phyloP scores from a whole-genome alignment of 495 filamentous ascomycete species.

The Copromyces sp. region DNA sequence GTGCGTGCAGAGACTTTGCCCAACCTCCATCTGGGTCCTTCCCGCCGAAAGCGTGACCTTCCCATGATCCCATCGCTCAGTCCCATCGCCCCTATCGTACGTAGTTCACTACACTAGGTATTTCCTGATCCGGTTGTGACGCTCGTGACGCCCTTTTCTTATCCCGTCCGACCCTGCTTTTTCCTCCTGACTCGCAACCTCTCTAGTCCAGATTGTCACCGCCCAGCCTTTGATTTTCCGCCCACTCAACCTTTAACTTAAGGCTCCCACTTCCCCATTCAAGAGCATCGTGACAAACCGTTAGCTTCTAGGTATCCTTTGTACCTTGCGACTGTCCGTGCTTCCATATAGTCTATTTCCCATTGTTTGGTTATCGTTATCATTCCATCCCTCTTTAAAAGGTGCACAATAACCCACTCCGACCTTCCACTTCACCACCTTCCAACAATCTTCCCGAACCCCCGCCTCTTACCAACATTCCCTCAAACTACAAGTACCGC shows the following conservation, averaged over 20 bases:
- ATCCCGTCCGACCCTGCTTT: background rate
- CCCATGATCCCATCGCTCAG: background rate
- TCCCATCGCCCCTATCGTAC: background rate
- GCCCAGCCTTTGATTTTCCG: background rate
- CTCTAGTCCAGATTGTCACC: background rate
- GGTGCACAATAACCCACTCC: background rate
- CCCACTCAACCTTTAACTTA: background rate
- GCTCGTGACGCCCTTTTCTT: background rate
- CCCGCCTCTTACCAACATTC: background rate
- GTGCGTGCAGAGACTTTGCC: background rate
- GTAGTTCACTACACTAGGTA: background rate
- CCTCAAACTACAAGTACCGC: background rate
- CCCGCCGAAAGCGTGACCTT: background rate
- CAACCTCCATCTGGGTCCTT: background rate
- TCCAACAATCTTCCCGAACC: background rate
- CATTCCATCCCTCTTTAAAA: background rate
- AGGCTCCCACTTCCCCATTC: background rate
- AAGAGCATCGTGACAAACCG: background rate
- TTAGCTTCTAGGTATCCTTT: background rate
- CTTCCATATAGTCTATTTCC: background rate
- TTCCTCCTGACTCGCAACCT: background rate
- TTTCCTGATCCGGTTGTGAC: background rate
- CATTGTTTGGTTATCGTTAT: background rate
- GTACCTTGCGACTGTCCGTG: background rate
- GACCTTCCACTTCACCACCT: background rate